These are phyloP conservation scores for Paramecium primaurelia DNA, from an alignment of 73 alveolate genomes.

Conservation along the genomic window DNA sequence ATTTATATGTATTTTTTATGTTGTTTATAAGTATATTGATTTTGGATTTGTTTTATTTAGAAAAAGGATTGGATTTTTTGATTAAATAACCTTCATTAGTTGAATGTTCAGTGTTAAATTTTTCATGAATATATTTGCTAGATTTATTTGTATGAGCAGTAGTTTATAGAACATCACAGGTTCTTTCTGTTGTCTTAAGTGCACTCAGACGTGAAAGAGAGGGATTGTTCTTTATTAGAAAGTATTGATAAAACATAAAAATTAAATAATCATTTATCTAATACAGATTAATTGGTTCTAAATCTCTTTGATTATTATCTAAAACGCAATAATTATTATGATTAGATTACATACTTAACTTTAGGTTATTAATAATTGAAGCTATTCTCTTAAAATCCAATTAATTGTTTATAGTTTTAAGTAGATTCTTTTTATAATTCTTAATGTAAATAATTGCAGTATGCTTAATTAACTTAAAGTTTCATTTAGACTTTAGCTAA, in stretches of 20 bases:
- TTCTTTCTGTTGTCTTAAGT: background rate
- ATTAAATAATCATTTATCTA: background rate
- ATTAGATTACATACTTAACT: background rate
- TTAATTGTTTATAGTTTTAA: background rate
- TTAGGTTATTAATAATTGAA: background rate
- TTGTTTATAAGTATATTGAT: background rate
- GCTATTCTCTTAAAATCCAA: background rate
- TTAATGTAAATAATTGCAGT: background rate
- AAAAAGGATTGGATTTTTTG: background rate
- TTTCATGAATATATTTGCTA: background rate
- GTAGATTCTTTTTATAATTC: background rate
- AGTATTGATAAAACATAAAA: slow-evolving; percentile 8
- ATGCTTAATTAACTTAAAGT: background rate
- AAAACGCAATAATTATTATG: background rate
- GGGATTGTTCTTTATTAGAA: background rate
- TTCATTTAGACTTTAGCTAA: background rate
- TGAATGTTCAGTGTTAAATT: background rate
- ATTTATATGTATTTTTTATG: background rate
- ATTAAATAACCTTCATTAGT: background rate
- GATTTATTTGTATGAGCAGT: slow-evolving; percentile 3
- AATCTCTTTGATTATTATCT: background rate
- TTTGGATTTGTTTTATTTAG: background rate
- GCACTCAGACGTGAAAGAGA: background rate
- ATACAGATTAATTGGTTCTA: background rate
- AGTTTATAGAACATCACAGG: background rate